Base-by-base conservation (phyloP, 2,329 filamentous ascomycete genomes). In the Fusarium avenaceum region DNA sequence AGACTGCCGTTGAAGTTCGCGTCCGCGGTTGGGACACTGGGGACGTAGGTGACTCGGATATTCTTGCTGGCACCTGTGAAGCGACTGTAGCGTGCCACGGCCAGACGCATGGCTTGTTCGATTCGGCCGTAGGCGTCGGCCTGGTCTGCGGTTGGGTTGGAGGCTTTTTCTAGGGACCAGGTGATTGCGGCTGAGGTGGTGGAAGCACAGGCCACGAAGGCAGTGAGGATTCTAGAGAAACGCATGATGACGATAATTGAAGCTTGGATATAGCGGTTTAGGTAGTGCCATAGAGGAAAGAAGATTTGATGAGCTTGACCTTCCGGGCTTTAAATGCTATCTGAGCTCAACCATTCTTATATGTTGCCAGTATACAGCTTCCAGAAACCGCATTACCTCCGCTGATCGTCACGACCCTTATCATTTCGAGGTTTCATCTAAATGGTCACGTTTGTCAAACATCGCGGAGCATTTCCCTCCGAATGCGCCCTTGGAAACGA, bases 21-120 rank as follows among this genome's bases (percentile, higher is more conserved):
- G 65, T 84, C 82, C 24, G 82, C 82, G 0, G 82, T 84, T 10
- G 78, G 76, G 13, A 84, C 82, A 20, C 80, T 75, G 8, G 82
- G 80, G 10, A 75, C 71, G 72, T 84, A 84, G 39, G 77, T 72
- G 24, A 81, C 80, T 1, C 72, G 76, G 51, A 84, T 72, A 4
- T 69, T 72, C 71, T 84, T 84, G 65, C 54, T 74, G 9, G 81
- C 76, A 6, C 50, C 57, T 4, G 79, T 70, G 32, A 77, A 75
- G 1, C 73, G 72, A 28, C 75, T 74, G 74, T 84, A 82, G 7
- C 81, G 80, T 9, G 76, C 76, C 1, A 77, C 80, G 7, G 82
- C 82, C 1, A 75, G 63, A 13, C 52, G 64, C 80, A 84, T 83
- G 44, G 80, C 81, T 1, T 70, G 56, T 38, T 81, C 79, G 70